These are phyloP conservation scores for Apiospora rasikravindrae DNA, from an alignment of 2,329 filamentous ascomycete species.

Conservation along the genomic window DNA sequence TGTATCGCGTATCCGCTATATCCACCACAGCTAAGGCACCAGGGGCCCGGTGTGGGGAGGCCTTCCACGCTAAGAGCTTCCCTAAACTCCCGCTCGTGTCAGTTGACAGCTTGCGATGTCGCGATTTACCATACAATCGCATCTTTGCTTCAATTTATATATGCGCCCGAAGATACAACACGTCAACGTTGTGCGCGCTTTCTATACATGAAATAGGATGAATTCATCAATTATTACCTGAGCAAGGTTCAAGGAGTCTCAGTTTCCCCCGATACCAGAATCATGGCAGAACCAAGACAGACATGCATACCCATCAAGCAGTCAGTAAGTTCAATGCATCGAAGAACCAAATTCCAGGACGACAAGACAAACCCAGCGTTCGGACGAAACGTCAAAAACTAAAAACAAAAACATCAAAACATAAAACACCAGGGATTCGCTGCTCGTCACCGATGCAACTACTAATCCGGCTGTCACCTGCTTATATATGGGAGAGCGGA, in stretches of 20 bases:
- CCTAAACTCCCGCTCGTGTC: background rate
- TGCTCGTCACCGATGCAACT: slow-evolving; percentile 24
- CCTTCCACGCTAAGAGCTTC: background rate
- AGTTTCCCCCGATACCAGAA: background rate
- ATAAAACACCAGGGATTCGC: slow-evolving; percentile 23
- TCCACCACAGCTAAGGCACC: background rate
- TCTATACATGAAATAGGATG: background rate
- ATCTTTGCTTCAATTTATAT: background rate
- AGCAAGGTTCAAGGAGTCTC: background rate
- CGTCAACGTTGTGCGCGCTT: background rate
- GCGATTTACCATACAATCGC: background rate
- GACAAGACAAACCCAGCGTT: background rate
- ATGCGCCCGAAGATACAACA: background rate
- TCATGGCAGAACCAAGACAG: background rate
- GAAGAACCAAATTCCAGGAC: background rate
- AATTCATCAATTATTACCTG: background rate
- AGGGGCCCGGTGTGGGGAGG: background rate
- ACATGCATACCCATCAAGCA: background rate
- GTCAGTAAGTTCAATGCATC: background rate
- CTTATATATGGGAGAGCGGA: slow-evolving; percentile 21
- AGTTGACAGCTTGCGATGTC: background rate
- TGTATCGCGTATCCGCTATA: background rate
- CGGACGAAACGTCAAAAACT: slow-evolving; percentile 3
- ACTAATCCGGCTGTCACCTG: slow-evolving; percentile 21
- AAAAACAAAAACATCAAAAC: background rate